Evolutionary conservation across 306 rosid species (phyloP).

Genomic region (Geum urbanum): DNA sequence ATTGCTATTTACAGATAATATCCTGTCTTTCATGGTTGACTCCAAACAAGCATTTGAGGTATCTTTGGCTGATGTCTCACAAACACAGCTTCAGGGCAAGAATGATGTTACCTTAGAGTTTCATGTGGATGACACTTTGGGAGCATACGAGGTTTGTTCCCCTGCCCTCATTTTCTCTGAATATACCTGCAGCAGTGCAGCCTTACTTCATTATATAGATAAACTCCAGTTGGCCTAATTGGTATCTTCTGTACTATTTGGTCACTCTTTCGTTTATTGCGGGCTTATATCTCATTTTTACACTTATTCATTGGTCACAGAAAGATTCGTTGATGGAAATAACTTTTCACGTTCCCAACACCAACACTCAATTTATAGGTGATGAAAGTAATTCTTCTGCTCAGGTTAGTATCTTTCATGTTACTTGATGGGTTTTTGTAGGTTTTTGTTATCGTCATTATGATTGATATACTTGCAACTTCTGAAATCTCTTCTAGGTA

Average conservation of each 20-base stretch:
- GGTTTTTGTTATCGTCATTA: neutral
- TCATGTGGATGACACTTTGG: constrained; percentile 95
- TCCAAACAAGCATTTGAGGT: constrained; percentile 98
- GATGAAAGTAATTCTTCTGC: constrained; percentile 92
- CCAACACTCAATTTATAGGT: constrained; percentile 96
- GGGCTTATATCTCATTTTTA: constrained; percentile 9
- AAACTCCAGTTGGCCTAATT: neutral
- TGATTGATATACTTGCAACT: constrained; percentile 22
- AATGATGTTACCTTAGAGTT: constrained; percentile 90
- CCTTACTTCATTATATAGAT: neutral
- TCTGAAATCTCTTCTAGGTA: constrained; percentile 47
- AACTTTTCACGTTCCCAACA: constrained; percentile 91
- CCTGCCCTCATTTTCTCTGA: neutral
- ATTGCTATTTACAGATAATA: constrained; percentile 58
- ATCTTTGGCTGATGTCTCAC: constrained; percentile 94
- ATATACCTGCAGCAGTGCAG: neutral
- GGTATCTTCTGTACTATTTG: neutral
- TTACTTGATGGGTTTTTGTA: constrained; percentile 3
- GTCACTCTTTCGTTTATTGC: neutral
- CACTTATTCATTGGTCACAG: constrained; percentile 40
- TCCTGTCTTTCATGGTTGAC: constrained; percentile 85
- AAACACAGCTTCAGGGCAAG: constrained; percentile 94
- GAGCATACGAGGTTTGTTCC: constrained; percentile 81
- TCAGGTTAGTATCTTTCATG: constrained; percentile 54
- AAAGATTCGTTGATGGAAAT: constrained; percentile 99